A percentile compares a stretch with the other conserved stretches of the same genome.
Evolutionary conservation across 352 stramenopile species (phyloP).

Genomic region (Phytopythium chamaehyphon): DNA sequence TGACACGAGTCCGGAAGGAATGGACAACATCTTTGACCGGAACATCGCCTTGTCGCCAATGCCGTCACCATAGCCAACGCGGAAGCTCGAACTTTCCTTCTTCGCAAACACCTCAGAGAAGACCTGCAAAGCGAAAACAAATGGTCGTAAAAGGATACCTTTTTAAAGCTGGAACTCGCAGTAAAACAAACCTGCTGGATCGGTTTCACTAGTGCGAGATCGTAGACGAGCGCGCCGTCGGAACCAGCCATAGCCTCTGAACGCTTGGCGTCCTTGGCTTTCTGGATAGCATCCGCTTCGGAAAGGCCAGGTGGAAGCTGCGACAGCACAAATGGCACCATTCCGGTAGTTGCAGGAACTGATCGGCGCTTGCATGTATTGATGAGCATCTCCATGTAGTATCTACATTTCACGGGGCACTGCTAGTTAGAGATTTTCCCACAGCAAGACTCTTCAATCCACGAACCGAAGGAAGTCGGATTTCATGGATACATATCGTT

Average conservation of each 20-base stretch:
- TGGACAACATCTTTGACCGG: slow-evolving; percentile 41
- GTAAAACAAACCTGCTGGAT: slow-evolving; percentile 29
- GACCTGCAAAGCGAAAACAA: slow-evolving; percentile 6
- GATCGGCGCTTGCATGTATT: slow-evolving; percentile 91
- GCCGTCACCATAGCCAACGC: no score
- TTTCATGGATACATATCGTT: slow-evolving; percentile 71
- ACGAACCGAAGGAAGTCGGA: slow-evolving; percentile 52
- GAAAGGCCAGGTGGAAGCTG: slow-evolving; percentile 70
- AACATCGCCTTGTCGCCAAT: slow-evolving; percentile 30
- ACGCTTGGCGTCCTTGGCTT: slow-evolving; percentile 80
- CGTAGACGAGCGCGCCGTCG: slow-evolving; percentile 93
- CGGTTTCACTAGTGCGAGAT: slow-evolving; percentile 84
- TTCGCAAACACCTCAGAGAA: slow-evolving; percentile 7
- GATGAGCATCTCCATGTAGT: slow-evolving; percentile 94
- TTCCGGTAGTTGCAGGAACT: slow-evolving; percentile 94
- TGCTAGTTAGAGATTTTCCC: background rate
- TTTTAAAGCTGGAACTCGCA: background rate
- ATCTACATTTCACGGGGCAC: slow-evolving; percentile 10
- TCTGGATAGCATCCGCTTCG: slow-evolving; percentile 68
- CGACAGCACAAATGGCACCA: slow-evolving; percentile 94
- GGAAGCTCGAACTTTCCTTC: background rate
- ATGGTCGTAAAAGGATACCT: no score
- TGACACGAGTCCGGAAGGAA: slow-evolving; percentile 66
- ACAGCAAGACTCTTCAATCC: background rate
- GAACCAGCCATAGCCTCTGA: slow-evolving; percentile 87